phyloP scores from a whole-genome alignment of 2,329 filamentous ascomycete species.

The Penicillium paneum region DNA sequence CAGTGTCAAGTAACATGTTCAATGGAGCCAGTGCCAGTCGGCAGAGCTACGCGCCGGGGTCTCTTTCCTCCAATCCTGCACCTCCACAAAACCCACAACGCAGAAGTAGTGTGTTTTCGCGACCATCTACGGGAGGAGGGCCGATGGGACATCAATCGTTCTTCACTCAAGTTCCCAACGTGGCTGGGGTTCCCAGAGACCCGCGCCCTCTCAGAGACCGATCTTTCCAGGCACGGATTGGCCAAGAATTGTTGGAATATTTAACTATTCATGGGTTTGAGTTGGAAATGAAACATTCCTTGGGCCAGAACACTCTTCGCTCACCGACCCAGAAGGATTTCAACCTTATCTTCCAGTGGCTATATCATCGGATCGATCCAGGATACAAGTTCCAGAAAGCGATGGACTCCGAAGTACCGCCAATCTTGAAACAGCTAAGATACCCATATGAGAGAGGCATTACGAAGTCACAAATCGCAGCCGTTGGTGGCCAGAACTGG shows the following conservation, averaged over 20 bases:
- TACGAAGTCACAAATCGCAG: constrained; percentile 91
- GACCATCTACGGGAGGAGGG: constrained; percentile 62
- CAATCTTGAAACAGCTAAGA: constrained; percentile 84
- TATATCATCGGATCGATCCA: constrained; percentile 94
- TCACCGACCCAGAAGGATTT: constrained; percentile 98
- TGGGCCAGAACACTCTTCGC: constrained; percentile 87
- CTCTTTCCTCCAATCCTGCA: constrained; percentile 53
- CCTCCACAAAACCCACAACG: constrained; percentile 53
- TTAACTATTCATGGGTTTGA: constrained; percentile 93
- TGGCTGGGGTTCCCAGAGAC: constrained; percentile 79
- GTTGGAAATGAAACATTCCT: constrained; percentile 90
- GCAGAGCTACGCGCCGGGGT: constrained; percentile 68
- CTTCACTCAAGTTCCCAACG: constrained; percentile 80
- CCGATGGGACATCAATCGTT: constrained; percentile 83
- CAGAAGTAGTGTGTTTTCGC: constrained; percentile 78
- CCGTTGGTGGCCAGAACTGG: constrained; percentile 97
- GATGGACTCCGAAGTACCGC: constrained; percentile 91
- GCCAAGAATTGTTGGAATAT: constrained; percentile 86
- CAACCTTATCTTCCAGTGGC: constrained; percentile 95
- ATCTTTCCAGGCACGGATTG: constrained; percentile 75
- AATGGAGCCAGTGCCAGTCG: constrained; percentile 57
- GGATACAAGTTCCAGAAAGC: constrained; percentile 89
- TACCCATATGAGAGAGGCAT: constrained; percentile 96
- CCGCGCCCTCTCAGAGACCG: constrained; percentile 82
- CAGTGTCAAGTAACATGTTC: constrained; percentile 67